These are phyloP conservation scores for Diplocarpon mali DNA, from an alignment of 2,329 filamentous ascomycete species.

Conservation along the genomic window DNA sequence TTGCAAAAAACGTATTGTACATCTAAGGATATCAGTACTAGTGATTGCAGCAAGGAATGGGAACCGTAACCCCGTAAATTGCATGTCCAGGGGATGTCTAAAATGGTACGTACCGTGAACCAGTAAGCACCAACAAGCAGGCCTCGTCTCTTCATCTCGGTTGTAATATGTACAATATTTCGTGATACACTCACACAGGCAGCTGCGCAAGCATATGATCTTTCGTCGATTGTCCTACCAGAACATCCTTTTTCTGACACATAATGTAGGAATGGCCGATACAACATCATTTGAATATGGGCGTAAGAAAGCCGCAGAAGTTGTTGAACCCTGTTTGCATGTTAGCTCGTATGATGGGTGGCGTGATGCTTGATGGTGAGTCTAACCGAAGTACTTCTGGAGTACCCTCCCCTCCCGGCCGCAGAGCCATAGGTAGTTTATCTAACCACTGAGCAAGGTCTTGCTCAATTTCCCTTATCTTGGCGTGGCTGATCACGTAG, in stretches of 20 bases:
- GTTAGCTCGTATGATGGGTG: constrained; percentile 14
- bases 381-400: constrained; percentile 65
- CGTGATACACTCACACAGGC: constrained; percentile 48
- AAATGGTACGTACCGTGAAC: constrained; percentile 45
- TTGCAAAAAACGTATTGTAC: constrained; percentile 74
- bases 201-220: constrained; percentile 65
- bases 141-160: constrained; percentile 64
- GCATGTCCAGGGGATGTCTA: not conserved
- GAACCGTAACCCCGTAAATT: not conserved
- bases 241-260: constrained; percentile 53
- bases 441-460: constrained; percentile 55
- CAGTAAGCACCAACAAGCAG: constrained; percentile 74
- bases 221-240: constrained; percentile 54
- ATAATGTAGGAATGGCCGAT: constrained; percentile 75
- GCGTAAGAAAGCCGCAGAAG: constrained; percentile 70
- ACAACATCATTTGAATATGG: constrained; percentile 73
- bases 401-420: constrained; percentile 66
- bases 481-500: constrained; percentile 51
- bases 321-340: constrained; percentile 48
- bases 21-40: constrained; percentile 30
- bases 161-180: constrained; percentile 70
- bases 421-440: constrained; percentile 61
- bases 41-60: not conserved
- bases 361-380: not conserved
- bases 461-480: constrained; percentile 53